Conservation (phyloP, 176 grass and related monocot genomes). For the Musa troglodytarum region DNA sequence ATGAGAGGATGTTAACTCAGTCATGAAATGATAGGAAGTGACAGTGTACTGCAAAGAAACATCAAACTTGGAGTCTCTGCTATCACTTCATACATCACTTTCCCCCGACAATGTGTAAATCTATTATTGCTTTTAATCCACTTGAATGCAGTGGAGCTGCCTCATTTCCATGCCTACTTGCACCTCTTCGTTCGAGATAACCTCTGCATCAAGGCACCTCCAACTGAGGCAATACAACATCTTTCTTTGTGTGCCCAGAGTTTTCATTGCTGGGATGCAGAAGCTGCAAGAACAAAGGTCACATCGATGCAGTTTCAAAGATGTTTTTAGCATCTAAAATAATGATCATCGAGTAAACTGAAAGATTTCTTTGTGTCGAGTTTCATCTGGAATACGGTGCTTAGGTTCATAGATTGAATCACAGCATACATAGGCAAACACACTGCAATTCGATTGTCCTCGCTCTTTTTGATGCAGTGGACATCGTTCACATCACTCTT, state of each 20-base stretch:
- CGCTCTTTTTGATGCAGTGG: neutral
- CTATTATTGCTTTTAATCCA: neutral
- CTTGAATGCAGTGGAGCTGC: neutral
- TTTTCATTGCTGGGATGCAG: no score
- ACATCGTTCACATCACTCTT: neutral
- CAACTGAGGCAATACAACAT: neutral
- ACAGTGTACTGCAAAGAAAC: neutral
- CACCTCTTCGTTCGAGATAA: neutral
- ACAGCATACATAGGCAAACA: no score
- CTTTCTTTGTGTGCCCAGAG: neutral
- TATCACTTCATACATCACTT: neutral
- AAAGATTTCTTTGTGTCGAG: no score
- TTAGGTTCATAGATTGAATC: no score
- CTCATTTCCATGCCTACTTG: neutral
- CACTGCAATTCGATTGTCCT: neutral
- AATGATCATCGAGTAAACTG: no score
- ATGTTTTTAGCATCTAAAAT: no score
- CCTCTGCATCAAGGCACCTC: neutral
- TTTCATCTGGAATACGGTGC: no score
- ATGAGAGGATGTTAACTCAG: no score
- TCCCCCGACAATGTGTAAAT: neutral
- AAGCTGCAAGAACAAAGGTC: no score
- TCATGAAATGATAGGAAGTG: no score
- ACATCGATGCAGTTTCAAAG: no score
- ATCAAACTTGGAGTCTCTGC: neutral